Conservation (phyloP, 306 rosid genomes). For the Hippophae gyantsensis region DNA sequence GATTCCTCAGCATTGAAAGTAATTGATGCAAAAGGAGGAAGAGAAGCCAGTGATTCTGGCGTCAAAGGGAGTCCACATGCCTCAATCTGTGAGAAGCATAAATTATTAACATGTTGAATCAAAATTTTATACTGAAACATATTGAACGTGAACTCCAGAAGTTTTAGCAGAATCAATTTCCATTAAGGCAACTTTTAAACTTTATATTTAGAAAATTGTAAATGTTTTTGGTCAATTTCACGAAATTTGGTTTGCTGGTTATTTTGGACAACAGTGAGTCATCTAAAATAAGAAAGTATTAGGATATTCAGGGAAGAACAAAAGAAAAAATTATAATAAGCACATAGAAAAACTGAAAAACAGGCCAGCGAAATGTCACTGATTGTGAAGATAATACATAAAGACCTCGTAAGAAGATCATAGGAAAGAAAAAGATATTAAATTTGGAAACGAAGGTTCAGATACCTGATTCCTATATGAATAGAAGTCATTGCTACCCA, state of each 20-base stretch:
- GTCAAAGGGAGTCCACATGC: slow-evolving; percentile 69
- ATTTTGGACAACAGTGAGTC: too few species aligned
- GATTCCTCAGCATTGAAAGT: slow-evolving; percentile 68
- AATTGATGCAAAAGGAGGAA: slow-evolving; percentile 78
- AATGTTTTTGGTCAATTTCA: too few species aligned
- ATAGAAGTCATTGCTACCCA: slow-evolving; percentile 89
- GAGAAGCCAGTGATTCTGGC: slow-evolving; percentile 71
- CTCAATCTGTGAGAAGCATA: slow-evolving; percentile 53
- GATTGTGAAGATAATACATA: neutral
- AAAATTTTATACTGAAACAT: slow-evolving; percentile 4
- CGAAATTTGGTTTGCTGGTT: too few species aligned
- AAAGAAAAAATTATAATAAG: neutral
- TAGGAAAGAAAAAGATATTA: neutral
- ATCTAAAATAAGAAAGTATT: neutral
- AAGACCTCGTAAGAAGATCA: neutral
- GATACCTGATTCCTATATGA: slow-evolving; percentile 81
- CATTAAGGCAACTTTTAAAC: neutral
- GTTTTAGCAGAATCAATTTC: neutral
- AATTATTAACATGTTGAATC: slow-evolving; percentile 13
- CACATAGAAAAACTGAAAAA: neutral
- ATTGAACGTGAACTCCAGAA: slow-evolving; percentile 1
- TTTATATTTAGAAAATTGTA: too few species aligned
- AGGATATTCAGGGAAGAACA: neutral
- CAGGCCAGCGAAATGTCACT: neutral
- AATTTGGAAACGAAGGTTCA: slow-evolving; percentile 1